Base-by-base conservation (phyloP, 257 asterid species). In the Fraxinus anomala region DNA sequence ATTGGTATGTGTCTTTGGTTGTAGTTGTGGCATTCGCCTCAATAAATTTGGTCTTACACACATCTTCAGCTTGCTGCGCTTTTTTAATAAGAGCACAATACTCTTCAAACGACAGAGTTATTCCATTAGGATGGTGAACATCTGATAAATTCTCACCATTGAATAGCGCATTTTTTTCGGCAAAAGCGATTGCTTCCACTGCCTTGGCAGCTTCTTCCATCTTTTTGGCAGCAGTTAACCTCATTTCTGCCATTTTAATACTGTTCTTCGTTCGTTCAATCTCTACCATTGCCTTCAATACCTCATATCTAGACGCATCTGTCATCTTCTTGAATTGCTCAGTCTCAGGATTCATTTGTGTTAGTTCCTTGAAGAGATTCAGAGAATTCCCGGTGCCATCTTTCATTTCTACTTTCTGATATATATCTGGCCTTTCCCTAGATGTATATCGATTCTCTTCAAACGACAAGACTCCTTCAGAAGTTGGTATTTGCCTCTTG, bases 201-300 rank as follows among this genome's bases (percentile, higher is more conserved):
- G 97, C 97, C 85, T 91, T 91, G 5, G 97, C 97, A 5, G 97
- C 96, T 76, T 94, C 97, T 69, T 92, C 97, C 96, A 94, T 92
- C 72, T 94, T 94, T 86, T 90, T 91, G 23, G 99, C 99, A 0
- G 99, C 99, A 47, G 85, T 85, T 26, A 92, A 42, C 77, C 99
- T 90, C 99, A 94, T 92, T 80, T 94, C 99, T 8, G 96, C 97
- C 95, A 94, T 90, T 59, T 75, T 85, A 4, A 94, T 94, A 76
- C 97, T 92, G 42, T 87, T 84, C 83, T 92, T 94, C 0, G 97
- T 91, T 67, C 87, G 77, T 59, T 94, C 97, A 3, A 94, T 94
- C 91, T 94, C 99, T 0, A 87, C 69, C 95, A 91, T 91, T 0
- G 99, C 99, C 78, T 83, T 88, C 91, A 92, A 89, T 24, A 94